Base-by-base conservation (phyloP, 148 eudicot species). In the Dysphania ambrosioides region DNA sequence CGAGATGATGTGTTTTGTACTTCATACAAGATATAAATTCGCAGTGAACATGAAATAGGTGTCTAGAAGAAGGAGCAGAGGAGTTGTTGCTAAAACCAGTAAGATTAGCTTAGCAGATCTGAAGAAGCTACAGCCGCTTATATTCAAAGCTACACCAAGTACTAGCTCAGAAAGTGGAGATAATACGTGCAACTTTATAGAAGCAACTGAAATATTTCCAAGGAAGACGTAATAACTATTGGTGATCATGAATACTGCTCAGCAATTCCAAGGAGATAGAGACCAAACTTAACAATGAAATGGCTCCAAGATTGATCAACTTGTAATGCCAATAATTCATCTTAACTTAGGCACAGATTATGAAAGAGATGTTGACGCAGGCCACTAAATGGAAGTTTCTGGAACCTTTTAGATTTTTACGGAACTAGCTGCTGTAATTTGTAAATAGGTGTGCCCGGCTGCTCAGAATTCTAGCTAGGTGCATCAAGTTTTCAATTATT, bases 61-160 rank as follows among this genome's bases (percentile, higher is more conserved):
- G 91, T 60, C 79, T 88, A 79, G 89, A 88, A 77, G 88, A 77
- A 78, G 91, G 91, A 75, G 91, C 91, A 36, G 84, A 86, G 49
- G 88, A 88, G 57, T 88, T 85, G 82, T 47, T 88, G 32, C 72
- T 88, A 44, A 88, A 88, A 77, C 91, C 91, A 19, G 86, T 88
- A 26, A 79, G 73, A 42, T 31, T 86, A 29, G n/a, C n/a, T n/a
- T n/a, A n/a, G 82, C 91, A n/a, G 89, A 88, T 71, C 64, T 88
- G 55, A 79, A 75, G 73, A 85, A 85, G 72, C 74, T 87, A 32
- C 86, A 81, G 18, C 68, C 68, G 27, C 56, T n/a, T 59, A 42
- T 72, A 19, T 30, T 59, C 4, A 64, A 74, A 49, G 51, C 61
- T 30, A 63, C 60, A 13, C 27, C 77, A 31, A 62, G 61, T 27